Base-by-base conservation (phyloP, 2,329 filamentous ascomycete genomes). In the Aphanocladium album region DNA sequence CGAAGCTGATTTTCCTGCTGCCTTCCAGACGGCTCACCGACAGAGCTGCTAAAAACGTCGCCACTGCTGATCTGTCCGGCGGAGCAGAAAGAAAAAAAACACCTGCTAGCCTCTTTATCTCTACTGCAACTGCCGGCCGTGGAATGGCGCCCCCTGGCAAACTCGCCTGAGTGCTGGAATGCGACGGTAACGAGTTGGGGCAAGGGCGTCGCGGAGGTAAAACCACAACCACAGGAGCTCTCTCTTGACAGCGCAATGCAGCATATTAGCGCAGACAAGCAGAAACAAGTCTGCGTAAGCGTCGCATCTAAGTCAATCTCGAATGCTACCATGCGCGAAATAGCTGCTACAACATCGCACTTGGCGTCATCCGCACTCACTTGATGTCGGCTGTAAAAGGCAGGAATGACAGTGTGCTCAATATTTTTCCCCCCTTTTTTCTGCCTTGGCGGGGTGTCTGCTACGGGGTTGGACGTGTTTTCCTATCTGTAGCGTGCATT, bases 251-350 rank as follows among this genome's bases (percentile, higher is more conserved):
- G 51, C 19, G 35, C 7, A 43, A 25, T 30, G 30, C 30, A 30
- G 19, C 35, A 25, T 19, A 12, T 21, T 23, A 39, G 52, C 35
- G 37, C 17, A 17, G 2, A 27, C 39, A 35, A 46, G 12, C 43
- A 27, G 11, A 23, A 17, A 3, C 23, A 23, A 12, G 39, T 30
- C 30, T 30, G 30, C 30, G 30, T 30, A 11, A 37, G 43, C 54
- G 25, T 49, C 47, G 19, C 45, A 57, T 57, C 54, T 57, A 49
- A 57, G 54, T 57, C 54, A 49, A 57, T 57, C 54, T 57, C 45
- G 19, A 57, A 49, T 46, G 46, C 45, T 6, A 16, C 54, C 30
- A 49, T 49, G 45, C 45, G 45, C 33, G 54, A 39, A 57, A 57
- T 49, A 39, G 43, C 16, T 46, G 25, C 25, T 27, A 49, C 45